Percentiles rank a stretch among this genome's conserved stretches.
phyloP scores from a whole-genome alignment of 306 rosid species.

The Sophora flavescens region DNA sequence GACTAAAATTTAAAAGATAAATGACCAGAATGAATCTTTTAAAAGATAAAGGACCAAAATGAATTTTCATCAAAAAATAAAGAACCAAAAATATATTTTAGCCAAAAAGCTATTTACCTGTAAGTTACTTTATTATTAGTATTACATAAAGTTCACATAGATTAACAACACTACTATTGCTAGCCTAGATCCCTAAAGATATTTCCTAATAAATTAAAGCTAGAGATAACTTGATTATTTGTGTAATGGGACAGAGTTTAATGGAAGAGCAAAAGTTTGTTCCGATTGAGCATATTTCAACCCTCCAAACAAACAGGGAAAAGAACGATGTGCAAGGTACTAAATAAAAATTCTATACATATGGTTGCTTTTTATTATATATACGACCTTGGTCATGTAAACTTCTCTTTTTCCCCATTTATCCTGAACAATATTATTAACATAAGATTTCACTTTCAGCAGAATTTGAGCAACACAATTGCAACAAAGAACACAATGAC shows the following conservation, averaged over 20 bases:
- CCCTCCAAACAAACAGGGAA: slow-evolving; percentile 59
- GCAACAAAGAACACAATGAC: slow-evolving; percentile 56
- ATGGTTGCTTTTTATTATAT: slow-evolving; percentile 13
- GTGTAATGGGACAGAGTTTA: slow-evolving; percentile 58
- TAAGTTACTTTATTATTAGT: neutral
- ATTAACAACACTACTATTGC: neutral
- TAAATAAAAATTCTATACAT: neutral
- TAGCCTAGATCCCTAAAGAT: neutral
- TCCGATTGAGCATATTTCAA: slow-evolving; percentile 69
- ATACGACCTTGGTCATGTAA: neutral
- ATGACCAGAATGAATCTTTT: too few species aligned
- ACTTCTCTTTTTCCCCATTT: neutral
- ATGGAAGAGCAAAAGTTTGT: slow-evolving; percentile 79
- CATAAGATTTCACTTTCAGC: slow-evolving; percentile 35
- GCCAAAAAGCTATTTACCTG: neutral
- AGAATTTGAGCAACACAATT: slow-evolving; percentile 51
- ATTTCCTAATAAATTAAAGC: neutral
- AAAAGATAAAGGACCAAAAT: too few species aligned
- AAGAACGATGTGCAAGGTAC: slow-evolving; percentile 70
- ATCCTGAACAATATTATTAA: neutral
- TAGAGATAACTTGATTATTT: slow-evolving; percentile 17
- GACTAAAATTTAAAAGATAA: too few species aligned
- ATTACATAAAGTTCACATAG: neutral
- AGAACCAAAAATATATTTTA: too few species aligned
- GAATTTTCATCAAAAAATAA: too few species aligned